These are phyloP conservation scores for Inga oerstediana DNA, from an alignment of 306 rosid genomes.

Conservation along the genomic window DNA sequence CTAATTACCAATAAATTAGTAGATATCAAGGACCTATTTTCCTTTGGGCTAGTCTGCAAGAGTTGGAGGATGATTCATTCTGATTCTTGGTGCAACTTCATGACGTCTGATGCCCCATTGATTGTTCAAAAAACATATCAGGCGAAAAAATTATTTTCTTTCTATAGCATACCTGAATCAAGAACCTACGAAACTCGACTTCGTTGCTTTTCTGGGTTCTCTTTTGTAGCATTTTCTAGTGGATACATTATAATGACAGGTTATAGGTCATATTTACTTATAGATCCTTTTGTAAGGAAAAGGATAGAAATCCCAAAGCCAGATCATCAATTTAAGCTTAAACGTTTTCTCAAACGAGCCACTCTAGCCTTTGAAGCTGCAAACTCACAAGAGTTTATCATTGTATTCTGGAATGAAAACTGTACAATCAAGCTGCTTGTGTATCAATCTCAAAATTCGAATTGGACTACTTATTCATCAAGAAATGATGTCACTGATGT, in stretches of 20 bases:
- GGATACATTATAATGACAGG: slow-evolving; percentile 9
- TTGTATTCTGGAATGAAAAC: not conserved
- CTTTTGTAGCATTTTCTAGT: slow-evolving; percentile 1
- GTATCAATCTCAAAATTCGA: slow-evolving; percentile 13
- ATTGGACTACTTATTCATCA: too few relatives aligned
- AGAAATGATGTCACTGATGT: too few relatives aligned
- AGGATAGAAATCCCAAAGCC: not conserved
- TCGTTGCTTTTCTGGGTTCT: not conserved
- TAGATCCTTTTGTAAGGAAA: slow-evolving; percentile 29
- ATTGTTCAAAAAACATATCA: not conserved
- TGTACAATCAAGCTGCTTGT: not conserved
- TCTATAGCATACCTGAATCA: not conserved
- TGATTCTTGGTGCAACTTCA: not conserved
- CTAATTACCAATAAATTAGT: slow-evolving; percentile 3
- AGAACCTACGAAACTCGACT: not conserved
- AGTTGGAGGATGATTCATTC: not conserved
- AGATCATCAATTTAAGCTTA: not conserved
- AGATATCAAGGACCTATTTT: slow-evolving; percentile 2
- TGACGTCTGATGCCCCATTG: slow-evolving; percentile 15
- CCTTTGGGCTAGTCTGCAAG: not conserved
- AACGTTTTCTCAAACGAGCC: fast-evolving
- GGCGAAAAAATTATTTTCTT: not conserved
- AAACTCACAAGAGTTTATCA: slow-evolving; percentile 1
- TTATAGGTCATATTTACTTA: not conserved
- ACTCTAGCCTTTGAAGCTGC: slow-evolving; percentile 4